Percentiles rank a stretch among this genome's conserved stretches.
phyloP scores from a whole-genome alignment of 2,329 filamentous ascomycete species.

The Aaosphaeria arxii region DNA sequence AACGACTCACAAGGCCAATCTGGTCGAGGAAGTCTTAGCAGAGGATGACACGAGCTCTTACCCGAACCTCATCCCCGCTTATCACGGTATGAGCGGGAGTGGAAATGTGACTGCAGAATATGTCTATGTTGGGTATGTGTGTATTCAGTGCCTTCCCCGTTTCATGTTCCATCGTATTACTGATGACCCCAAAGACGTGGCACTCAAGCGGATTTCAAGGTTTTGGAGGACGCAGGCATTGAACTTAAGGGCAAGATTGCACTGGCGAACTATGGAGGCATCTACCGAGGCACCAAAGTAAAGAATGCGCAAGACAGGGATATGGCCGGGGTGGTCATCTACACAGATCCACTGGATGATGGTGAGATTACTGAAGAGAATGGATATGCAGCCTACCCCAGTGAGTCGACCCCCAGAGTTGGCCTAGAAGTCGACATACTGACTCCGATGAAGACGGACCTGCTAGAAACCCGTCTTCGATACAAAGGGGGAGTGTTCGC shows the following conservation, averaged over 20 bases:
- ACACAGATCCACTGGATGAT: slow-evolving; percentile 40
- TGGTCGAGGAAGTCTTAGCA: slow-evolving; percentile 16
- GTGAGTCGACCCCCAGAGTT: slow-evolving; percentile 3
- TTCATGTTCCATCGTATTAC: background rate
- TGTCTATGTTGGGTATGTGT: slow-evolving; percentile 39
- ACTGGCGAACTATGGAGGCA: slow-evolving; percentile 36
- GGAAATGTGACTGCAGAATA: slow-evolving; percentile 40
- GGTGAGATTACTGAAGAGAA: slow-evolving; percentile 40
- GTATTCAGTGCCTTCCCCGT: background rate
- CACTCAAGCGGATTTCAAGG: slow-evolving; percentile 37
- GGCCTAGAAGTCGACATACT: background rate
- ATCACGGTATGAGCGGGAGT: slow-evolving; percentile 41
- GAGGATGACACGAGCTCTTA: slow-evolving; percentile 19
- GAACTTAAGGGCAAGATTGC: slow-evolving; percentile 44
- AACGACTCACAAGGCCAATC: slow-evolving; percentile 9
- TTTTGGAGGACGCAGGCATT: slow-evolving; percentile 35
- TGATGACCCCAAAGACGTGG: slow-evolving; percentile 8
- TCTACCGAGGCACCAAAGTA: slow-evolving; percentile 43
- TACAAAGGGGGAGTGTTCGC: slow-evolving; percentile 41
- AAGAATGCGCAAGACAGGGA: slow-evolving; percentile 42
- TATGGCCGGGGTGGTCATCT: slow-evolving; percentile 39
- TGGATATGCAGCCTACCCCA: slow-evolving; percentile 37
- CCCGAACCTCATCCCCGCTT: slow-evolving; percentile 36
- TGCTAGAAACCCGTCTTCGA: slow-evolving; percentile 39
- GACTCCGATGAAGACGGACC: slow-evolving; percentile 26